Evolutionary conservation across 23 red algal genomes (phyloP), one percentile per base, ranked within the genome.

Genomic region (Gracilaria vermiculophylla): DNA sequence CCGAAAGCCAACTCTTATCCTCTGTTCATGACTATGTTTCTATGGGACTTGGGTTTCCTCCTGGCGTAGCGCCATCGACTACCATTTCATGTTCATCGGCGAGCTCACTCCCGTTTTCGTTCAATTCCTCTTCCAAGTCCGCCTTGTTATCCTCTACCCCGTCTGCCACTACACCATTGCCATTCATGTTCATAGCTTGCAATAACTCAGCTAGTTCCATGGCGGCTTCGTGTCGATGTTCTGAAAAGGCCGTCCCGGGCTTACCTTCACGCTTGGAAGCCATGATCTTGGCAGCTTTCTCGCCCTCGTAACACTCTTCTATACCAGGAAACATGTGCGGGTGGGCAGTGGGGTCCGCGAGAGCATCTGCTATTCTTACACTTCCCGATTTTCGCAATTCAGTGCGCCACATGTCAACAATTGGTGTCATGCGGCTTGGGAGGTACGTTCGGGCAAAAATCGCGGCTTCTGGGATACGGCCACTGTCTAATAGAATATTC

Each of bases 371-470:
- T 40, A 92, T 84, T 75, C 96, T 75, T 24, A 93, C 70, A 53
- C 87, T 88, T 27, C 92, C 92, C 31, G 51, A 45, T 28, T 92
- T 95, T 5, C 87, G 83, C 25, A 98, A 58, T 64, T 81, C 79
- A 43, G 77, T 85, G 11, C 89, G 87, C 96, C 96, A 98, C 82
- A 77, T 58, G 47, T 95, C 64, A 27, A 95, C 92, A 21, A 95
- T 44, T 12, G 55, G 82, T 6, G 75, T 27, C 44, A 98, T 78
- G 20, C 80, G 55, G 23, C 76, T 85, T 0, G 96, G 96, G 12
- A 88, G 13, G 77, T 95, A 98, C 12, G 88, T 98, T 62, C 96
- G 55, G 37, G 91, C 90, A 88, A 98, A 95, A 28, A 98, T 69
- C 14, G 96, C 96, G 28, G 96, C 96, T 40, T 98, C 96, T 27